These are phyloP conservation scores for Pezicula carpinea DNA, from an alignment of 2,329 filamentous ascomycete species.

Conservation along the genomic window DNA sequence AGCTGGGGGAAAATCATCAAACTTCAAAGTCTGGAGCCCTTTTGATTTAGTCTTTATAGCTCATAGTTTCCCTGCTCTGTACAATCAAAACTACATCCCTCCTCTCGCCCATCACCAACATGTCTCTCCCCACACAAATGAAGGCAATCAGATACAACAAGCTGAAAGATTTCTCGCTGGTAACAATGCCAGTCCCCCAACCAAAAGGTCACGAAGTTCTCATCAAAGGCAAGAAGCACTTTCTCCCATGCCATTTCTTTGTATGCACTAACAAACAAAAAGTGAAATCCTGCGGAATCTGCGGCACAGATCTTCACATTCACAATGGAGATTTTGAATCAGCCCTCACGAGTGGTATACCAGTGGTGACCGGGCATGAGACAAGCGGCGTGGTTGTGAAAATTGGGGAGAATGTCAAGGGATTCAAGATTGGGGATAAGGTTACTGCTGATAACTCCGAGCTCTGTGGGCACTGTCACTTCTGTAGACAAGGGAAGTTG, in stretches of 20 bases:
- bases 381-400: slow-evolving; percentile 15
- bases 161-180: slow-evolving; percentile 14
- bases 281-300: slow-evolving; percentile 15
- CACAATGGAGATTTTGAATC: slow-evolving; percentile 15
- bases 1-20: no score
- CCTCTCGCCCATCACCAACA: neutral
- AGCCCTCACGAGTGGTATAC: slow-evolving; percentile 8
- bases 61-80: no score
- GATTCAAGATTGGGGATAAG: slow-evolving; percentile 14
- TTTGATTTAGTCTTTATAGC: no score
- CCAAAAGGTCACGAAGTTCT: slow-evolving; percentile 13
- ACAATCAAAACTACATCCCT: neutral
- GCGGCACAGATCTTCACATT: slow-evolving; percentile 14
- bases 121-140: slow-evolving; percentile 9
- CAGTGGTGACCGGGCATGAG: slow-evolving; percentile 15
- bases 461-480: slow-evolving; percentile 15
- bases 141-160: slow-evolving; percentile 16
- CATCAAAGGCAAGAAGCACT: slow-evolving; percentile 10
- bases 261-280: neutral
- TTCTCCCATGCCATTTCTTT: neutral
- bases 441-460: slow-evolving; percentile 15
- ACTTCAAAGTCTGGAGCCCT: no score
- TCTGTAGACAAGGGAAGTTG: slow-evolving; percentile 14
- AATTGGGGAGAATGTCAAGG: slow-evolving; percentile 14
- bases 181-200: slow-evolving; percentile 13